Base-by-base conservation (phyloP, 2,329 filamentous ascomycete species). In the Cladophialophora yegresii region DNA sequence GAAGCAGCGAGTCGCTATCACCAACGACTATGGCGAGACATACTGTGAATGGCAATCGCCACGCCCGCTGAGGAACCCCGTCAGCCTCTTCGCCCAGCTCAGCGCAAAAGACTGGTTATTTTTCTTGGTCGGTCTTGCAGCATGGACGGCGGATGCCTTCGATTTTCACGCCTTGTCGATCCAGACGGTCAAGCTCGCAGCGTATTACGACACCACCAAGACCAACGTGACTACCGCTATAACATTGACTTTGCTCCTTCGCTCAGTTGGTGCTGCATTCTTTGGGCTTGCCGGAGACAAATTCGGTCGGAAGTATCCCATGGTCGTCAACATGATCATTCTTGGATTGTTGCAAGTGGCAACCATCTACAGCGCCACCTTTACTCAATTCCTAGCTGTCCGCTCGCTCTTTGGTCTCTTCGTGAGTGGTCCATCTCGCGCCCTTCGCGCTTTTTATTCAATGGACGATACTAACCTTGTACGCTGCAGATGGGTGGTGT, bases 131-230 rank as follows among this genome's bases (percentile, higher is more conserved):
- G 90, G 89, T 2, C 87, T 93, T 73, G 76, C 83, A 36, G 87
- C 89, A 16, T 93, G 91, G 91, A 89, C 86, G 1, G 90, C 89
- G 62, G 91, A 93, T 75, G 90, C 90, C 3, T 93, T 93, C 74
- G 90, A 92, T 76, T 93, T 93, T 74, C 89, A 92, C 76, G 89
- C 90, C 28, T 82, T 93, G 8, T 90, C 87, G 4, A 90, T 93
- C 68, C 90, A 92, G 75, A 90, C 89, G 3, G 83, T 84, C 70
- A 91, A 92, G 77, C 80, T 93, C 26, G 83, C 84, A 4, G 76
- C 81, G 2, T 85, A 85, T 69, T 88, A 86, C 71, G 69, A 80
- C 20, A 80, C 79, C 57, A 85, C 85, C 66, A 87, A 86, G 69
- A 90, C 89, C 0, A 82, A 88, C 60, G 88, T 93, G 70, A 86